phyloP scores from a whole-genome alignment of 441 rosid genomes.

The Hura crepitans region DNA sequence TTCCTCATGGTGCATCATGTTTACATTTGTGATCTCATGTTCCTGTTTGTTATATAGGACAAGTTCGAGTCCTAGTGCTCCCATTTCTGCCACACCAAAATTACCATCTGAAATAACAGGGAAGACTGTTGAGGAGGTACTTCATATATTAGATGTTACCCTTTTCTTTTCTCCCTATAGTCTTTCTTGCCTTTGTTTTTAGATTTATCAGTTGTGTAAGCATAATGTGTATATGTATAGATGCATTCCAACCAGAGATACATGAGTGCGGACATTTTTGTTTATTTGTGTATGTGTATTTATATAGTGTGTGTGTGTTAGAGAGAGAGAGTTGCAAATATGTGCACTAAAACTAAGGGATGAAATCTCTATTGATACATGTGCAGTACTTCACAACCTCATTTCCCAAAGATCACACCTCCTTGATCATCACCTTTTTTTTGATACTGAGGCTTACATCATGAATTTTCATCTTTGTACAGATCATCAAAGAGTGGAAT shows the following conservation, averaged over 20 bases:
- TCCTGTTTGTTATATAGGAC: constrained; percentile 33
- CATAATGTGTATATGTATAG: background rate
- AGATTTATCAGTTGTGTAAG: background rate
- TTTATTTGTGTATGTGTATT: background rate
- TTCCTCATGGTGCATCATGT: background rate
- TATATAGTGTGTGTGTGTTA: background rate
- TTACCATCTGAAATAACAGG: constrained; percentile 88
- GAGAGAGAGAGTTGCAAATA: background rate
- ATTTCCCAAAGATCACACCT: constrained; percentile 1
- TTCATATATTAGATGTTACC: background rate
- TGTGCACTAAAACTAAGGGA: background rate
- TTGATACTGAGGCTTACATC: background rate
- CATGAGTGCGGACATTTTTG: background rate
- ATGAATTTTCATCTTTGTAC: constrained; percentile 21
- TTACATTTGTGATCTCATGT: background rate
- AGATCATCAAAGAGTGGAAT: constrained; percentile 97
- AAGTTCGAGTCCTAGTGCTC: constrained; percentile 45
- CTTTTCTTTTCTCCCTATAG: background rate
- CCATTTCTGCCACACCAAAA: constrained; percentile 54
- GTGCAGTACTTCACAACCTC: background rate
- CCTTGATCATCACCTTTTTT: background rate
- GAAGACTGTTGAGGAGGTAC: constrained; percentile 92
- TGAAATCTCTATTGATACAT: background rate
- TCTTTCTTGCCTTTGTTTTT: background rate
- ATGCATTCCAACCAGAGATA: background rate